Base-by-base conservation (phyloP, 2,329 filamentous ascomycete species). In the Leptographium lundbergii region DNA sequence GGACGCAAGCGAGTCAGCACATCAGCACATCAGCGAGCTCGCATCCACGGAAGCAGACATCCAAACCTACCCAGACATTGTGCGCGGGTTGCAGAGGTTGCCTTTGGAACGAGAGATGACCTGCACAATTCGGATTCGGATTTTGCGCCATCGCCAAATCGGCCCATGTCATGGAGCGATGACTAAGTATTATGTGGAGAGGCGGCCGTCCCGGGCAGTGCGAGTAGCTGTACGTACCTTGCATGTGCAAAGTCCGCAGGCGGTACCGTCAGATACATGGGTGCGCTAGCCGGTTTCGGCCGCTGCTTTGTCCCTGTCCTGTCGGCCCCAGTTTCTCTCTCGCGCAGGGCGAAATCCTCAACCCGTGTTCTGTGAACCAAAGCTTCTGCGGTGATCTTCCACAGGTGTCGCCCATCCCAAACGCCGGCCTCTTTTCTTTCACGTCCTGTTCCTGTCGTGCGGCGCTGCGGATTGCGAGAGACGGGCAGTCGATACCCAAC, bases 11-110 rank as follows among this genome's bases (percentile, higher is more conserved):
- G 19, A 11, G 27, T 25, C 6, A 19, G 25, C 6, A 9, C n/a
- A 63, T 25, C 6, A 19, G 25, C 6, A 9, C n/a, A 63, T 59
- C 62, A 11, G 32, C 32, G 6, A 34, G 32, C 32, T 34, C 32
- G 6, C 32, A 34, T 6, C 32, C 32, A 34, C 32, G 9, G 6
- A 2, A 34, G 27, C 1, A 34, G 10, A 34, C 6, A 17, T 5
- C 36, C 13, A 17, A 14, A 39, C 36, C 36, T 39, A 39, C 36
- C 36, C 36, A 39, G 36, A 39, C 36, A 39, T 39, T 17, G 36
- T 39, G 36, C 32, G 32, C 5, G 32, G 32, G 2, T 39, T 14
- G 36, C 14, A 17, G 13, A 17, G 36, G 13, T 5, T 39, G 13
- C 14, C 2, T 10, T 39, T 14, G 13, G 36, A 3, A 13, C 13